phyloP scores from a whole-genome alignment of 1,284 basidiomycete genomes.

The Erythrobasidium hasegawianum region DNA sequence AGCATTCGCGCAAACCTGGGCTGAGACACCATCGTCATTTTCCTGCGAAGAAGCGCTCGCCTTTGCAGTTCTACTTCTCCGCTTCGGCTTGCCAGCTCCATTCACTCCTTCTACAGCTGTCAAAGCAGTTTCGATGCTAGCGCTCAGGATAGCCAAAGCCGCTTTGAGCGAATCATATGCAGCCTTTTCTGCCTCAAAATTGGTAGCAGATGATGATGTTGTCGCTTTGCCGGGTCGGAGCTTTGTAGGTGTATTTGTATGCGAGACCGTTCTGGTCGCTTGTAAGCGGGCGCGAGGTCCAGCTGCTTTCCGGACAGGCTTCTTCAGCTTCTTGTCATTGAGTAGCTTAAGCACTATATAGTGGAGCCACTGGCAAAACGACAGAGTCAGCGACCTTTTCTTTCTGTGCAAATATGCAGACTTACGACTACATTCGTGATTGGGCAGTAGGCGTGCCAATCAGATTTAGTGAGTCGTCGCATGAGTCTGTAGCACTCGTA shows the following conservation, averaged over 20 bases:
- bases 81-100: neutral
- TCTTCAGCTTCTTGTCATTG: conserved; percentile 63
- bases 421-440: conserved; percentile 83
- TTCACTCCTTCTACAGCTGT: neutral
- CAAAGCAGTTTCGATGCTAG: neutral
- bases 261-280: neutral
- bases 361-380: conserved; percentile 68
- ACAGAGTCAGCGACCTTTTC: no score
- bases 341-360: conserved; percentile 70
- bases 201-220: neutral
- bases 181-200: neutral
- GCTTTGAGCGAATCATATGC: neutral
- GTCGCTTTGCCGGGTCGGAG: neutral
- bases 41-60: conserved; percentile 1
- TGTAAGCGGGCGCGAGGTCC: neutral
- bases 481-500: conserved; percentile 93
- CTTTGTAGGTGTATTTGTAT: no score
- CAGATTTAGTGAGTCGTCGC: conserved; percentile 50
- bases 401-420: no score
- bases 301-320: conserved; percentile 30
- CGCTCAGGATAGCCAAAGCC: neutral
- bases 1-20: no score
- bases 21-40: no score
- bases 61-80: neutral
- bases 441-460: conserved; percentile 71